Conservation (phyloP, 805 yeast species). For the Vanderwaltozyma yarrowii region DNA sequence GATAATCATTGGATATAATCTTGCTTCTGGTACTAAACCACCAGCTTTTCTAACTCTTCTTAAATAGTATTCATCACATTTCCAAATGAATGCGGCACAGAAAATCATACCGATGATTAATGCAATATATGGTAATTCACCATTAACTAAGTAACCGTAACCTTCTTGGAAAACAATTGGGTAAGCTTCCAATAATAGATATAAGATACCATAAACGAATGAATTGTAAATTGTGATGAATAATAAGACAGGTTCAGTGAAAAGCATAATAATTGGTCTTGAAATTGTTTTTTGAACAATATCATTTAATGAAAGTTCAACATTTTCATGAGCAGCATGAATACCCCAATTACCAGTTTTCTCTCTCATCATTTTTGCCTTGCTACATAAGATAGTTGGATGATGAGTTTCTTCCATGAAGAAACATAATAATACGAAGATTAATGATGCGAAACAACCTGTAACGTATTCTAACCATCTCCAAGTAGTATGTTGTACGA, state of each 20-base stretch:
- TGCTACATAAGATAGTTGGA: slow-evolving; percentile 50
- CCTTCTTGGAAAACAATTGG: slow-evolving; percentile 59
- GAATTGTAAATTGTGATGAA: slow-evolving; percentile 61
- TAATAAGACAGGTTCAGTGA: slow-evolving; percentile 64
- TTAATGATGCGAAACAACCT: slow-evolving; percentile 44
- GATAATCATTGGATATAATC: slow-evolving; percentile 65
- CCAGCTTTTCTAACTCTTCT: slow-evolving; percentile 40
- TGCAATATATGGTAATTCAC: slow-evolving; percentile 71
- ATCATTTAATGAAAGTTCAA: slow-evolving; percentile 44
- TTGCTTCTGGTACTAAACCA: slow-evolving; percentile 65
- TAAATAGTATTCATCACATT: slow-evolving; percentile 43
- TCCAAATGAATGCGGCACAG: slow-evolving; percentile 46
- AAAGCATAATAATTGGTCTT: slow-evolving; percentile 60
- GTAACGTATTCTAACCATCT: slow-evolving; percentile 69
- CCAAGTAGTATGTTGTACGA: slow-evolving; percentile 59
- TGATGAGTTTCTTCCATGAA: slow-evolving; percentile 59
- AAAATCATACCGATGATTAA: slow-evolving; percentile 57
- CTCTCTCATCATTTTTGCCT: slow-evolving; percentile 53
- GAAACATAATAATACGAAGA: slow-evolving; percentile 29
- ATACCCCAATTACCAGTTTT: slow-evolving; percentile 77
- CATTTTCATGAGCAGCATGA: slow-evolving; percentile 65
- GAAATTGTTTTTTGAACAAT: slow-evolving; percentile 52
- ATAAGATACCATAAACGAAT: slow-evolving; percentile 70
- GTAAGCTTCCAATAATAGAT: slow-evolving; percentile 62
- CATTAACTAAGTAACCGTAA: slow-evolving; percentile 41